A percentile compares a stretch with the other conserved stretches of the same genome.
These are phyloP conservation scores for Colletotrichum camelliae DNA, from an alignment of 2,329 filamentous ascomycete species.

Conservation along the genomic window DNA sequence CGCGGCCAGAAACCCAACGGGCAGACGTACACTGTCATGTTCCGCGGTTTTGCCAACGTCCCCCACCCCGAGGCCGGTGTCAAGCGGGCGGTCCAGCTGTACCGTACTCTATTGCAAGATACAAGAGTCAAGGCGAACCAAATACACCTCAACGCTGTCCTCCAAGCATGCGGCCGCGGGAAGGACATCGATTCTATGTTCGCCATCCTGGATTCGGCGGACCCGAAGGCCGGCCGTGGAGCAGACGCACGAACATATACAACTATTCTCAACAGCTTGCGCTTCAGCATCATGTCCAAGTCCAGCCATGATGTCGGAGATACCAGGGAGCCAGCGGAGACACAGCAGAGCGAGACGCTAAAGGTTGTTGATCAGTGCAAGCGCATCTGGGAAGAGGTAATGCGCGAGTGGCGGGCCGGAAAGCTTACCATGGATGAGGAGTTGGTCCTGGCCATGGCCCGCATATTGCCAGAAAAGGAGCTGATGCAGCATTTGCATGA, in stretches of 20 bases:
- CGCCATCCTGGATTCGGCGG: slow-evolving; percentile 74
- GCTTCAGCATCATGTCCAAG: slow-evolving; percentile 46
- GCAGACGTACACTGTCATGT: slow-evolving; percentile 83
- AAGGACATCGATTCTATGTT: slow-evolving; percentile 82
- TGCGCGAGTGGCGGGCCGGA: slow-evolving; percentile 76
- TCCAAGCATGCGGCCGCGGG: slow-evolving; percentile 79
- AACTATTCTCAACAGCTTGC: slow-evolving; percentile 80
- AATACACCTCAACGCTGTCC: slow-evolving; percentile 87
- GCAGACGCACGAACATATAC: slow-evolving; percentile 79
- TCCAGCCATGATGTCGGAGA: slow-evolving; percentile 27
- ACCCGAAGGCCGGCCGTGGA: slow-evolving; percentile 60
- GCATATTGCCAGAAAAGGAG: slow-evolving; percentile 68
- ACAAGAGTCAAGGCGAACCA: slow-evolving; percentile 70
- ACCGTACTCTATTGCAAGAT: slow-evolving; percentile 73
- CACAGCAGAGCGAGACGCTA: slow-evolving; percentile 23
- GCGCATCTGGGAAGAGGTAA: slow-evolving; percentile 80
- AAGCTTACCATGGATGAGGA: slow-evolving; percentile 76
- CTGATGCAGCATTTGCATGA: slow-evolving; percentile 66
- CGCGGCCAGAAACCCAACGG: slow-evolving; percentile 79
- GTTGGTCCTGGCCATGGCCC: slow-evolving; percentile 82
- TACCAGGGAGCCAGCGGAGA: not conserved
- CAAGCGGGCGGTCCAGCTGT: slow-evolving; percentile 74
- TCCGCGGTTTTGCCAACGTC: slow-evolving; percentile 74
- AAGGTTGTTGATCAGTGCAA: slow-evolving; percentile 70
- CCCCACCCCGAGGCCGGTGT: slow-evolving; percentile 65